Evolutionary conservation across 2,329 filamentous ascomycete species (phyloP), one percentile per base, ranked within the genome.

Genomic region (Aspergillus flavus): DNA sequence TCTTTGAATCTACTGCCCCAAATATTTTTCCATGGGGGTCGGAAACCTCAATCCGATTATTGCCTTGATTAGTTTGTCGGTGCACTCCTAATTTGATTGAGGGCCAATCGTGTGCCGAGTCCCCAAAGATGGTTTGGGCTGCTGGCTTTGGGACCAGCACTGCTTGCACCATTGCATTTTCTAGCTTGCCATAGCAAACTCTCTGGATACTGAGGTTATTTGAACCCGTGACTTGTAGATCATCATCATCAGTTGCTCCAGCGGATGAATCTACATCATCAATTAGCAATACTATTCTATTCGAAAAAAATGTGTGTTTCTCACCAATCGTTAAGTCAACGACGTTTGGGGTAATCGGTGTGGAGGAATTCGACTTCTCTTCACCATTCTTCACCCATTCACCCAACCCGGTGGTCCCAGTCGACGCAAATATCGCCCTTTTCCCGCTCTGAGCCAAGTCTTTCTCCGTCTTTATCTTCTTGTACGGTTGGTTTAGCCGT

Each of bases 131-230:
- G 23, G 84, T 81, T 63, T 86, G 83, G 28, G 84, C 82, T 34
- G 85, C 85, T 1, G 90, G 87, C 70, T 89, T 92, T 0, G 92
- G 93, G 2, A 94, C 87, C 41, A 82, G 80, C 70, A 87, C 84
- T 64, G 89, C 90, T 66, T 89, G 87, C 48, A 95, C 81, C 59
- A 81, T 86, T 2, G 88, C 86, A 21, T 84, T 85, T 60, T 92
- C 88, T 23, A 96, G 78, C 78, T 91, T 90, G 48, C 93, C 93
- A 72, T 91, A 93, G 78, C 92, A 96, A 4, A 96, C 90, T 71
- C 92, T 88, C 72, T 92, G 87, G 23, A 88, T 84, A 54, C 82
- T 85, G 34, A 87, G 83, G 61, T 91, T 85, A 48, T 84, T 83
- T 16, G 88, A 76, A 41, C 88, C 80, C 23, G 82, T 75, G 60